Evolutionary conservation across 345 rosid species (phyloP), one percentile per base, ranked within the genome.

Genomic region (Citrus medica): DNA sequence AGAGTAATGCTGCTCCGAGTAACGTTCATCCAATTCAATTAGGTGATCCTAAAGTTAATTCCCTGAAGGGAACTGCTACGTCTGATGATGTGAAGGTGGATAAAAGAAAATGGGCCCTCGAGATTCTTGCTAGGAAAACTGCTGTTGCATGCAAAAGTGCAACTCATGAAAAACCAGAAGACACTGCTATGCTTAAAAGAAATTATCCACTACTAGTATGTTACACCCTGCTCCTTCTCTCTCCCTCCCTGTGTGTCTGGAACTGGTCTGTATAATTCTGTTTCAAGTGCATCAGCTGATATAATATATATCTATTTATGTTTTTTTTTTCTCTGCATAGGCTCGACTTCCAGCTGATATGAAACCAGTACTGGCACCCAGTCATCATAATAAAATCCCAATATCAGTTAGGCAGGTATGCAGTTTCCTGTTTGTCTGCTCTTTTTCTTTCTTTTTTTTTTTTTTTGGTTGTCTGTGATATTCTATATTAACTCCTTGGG

Each of bases 51-150:
- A 84, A 83, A 71, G 66, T 78, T 70, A 82, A 79, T 71, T 69
- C 68, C 14, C 79, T 27, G 69, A 91, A 87, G 79, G 93, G 84
- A 68, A 73, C 60, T 80, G 84, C 48, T 77, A 83, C 80, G 61
- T 75, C 88, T 48, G 92, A 86, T 69, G 94, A 90, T 75, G 84
- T 77, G 76, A 96, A 89, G 86, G 77, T 80, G 75, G 99, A 96
- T 87, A 94, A 91, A 88, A 91, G 94, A 78, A 94, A 94, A 83
- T 94, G 94, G 97, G 99, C 99, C 66, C 78, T 92, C 82, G 91
- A 92, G 85, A 90, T 96, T 80, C 99, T 96, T 85, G 98, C 99
- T 14, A 88, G 99, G 77, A 96, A 92, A 88, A 91, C 79, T 81
- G 91, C 93, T 71, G 87, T 85, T 79, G 86, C 85, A 60, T 81